Base-by-base conservation (phyloP, 2,329 filamentous ascomycete species). In the Aureobasidium sp. region DNA sequence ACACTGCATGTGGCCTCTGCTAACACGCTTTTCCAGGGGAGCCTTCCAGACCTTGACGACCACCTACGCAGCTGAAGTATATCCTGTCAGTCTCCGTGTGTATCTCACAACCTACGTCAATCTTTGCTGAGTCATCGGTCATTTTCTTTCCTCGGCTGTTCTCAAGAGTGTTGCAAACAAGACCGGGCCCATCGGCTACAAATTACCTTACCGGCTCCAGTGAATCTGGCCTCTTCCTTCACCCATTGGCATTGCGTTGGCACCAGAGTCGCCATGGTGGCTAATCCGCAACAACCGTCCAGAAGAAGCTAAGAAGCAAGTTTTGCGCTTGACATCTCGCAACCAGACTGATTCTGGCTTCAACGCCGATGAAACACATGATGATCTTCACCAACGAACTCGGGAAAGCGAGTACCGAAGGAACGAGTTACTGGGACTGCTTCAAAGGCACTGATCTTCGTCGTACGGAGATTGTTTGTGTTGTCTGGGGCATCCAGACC, bases 61-160 rank as follows among this genome's bases (percentile, higher is more conserved):
- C 65, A 86, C 85, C 1, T 89, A 89, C 68, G 86, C 86, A 27
- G 85, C 84, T 61, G 87, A 90, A 67, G 80, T 86, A 16, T 83
- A 81, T 42, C 84, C 84, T 3, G 74, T 83, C 48, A 78, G 78
- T 1, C 77, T 86, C 49, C 78, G 84, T 16, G 81, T 79, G n/a
- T 80, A 82, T 60, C 73, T 85, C n/a, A 85, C 83, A 1, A 81
- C 81, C 11, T 86, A 80, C 62, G 81, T 85, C 63, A 86, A 85
- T n/a, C 66, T 72, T 86, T 85, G 82, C 68, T 86, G 84, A 73
- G 82, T 83, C 53, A 81, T 83, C 21, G 83, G 83, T 2, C 83
- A 85, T 66, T 77, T 86, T 13, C 71, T 86, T 3, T 79, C 72
- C 15, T 69, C 70, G 15, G 71, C 67, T 15, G 71, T 74, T 3